These are phyloP conservation scores for Mallotus nudiflorus DNA, from an alignment of 345 rosid genomes.

Conservation along the genomic window DNA sequence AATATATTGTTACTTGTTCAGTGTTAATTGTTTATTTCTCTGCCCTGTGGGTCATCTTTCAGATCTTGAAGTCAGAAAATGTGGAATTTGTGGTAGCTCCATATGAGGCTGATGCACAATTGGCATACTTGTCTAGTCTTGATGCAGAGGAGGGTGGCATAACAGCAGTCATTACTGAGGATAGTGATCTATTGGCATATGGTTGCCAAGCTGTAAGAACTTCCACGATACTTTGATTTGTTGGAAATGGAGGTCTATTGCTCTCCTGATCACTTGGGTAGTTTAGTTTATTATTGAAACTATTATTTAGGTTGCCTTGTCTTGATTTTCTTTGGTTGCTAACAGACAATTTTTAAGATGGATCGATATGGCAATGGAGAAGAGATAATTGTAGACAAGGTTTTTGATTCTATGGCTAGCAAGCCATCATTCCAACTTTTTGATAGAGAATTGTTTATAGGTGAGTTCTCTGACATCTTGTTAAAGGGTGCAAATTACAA, in stretches of 20 bases:
- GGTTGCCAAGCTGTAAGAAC: conserved; percentile 92
- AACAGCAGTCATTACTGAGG: conserved; percentile 83
- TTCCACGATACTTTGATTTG: conserved; percentile 36
- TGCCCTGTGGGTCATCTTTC: conserved; percentile 25
- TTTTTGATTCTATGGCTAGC: conserved; percentile 46
- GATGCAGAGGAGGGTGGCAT: conserved; percentile 69
- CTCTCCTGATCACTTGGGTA: conserved; percentile 20
- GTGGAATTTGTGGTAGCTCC: conserved; percentile 93
- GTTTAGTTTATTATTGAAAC: conserved; percentile 15
- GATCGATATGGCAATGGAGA: conserved; percentile 84
- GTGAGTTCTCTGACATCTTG: conserved; percentile 34
- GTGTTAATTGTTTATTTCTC: neutral
- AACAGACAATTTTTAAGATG: conserved; percentile 82
- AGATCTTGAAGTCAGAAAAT: conserved; percentile 72
- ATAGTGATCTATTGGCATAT: conserved; percentile 84
- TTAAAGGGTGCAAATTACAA: neutral
- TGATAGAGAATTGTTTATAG: conserved; percentile 56
- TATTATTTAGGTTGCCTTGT: conserved; percentile 21
- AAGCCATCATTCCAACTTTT: conserved; percentile 68
- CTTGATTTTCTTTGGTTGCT: conserved; percentile 29
- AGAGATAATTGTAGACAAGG: conserved; percentile 59
- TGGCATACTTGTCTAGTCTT: conserved; percentile 72
- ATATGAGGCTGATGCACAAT: conserved; percentile 95
- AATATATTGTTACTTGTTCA: neutral
- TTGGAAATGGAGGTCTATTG: conserved; percentile 33